Conservation (phyloP, 2,329 filamentous ascomycete species). For the Chaetomiaceae sp. region DNA sequence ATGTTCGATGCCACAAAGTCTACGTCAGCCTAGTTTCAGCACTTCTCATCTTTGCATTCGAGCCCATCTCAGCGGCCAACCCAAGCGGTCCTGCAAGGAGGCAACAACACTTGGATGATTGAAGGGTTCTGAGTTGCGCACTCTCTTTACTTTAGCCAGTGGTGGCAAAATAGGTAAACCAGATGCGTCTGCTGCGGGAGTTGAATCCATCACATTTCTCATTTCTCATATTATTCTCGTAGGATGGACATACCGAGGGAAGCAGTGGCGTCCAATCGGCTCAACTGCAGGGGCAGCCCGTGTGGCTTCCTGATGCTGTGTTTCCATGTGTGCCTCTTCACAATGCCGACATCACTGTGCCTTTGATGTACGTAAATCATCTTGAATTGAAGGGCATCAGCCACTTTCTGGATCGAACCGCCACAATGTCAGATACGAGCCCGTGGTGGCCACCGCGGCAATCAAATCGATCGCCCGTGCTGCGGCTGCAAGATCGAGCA, state of each 20-base stretch:
- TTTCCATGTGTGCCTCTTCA: not conserved
- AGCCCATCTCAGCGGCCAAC: not conserved
- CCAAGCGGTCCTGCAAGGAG: not conserved
- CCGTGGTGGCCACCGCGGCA: not conserved
- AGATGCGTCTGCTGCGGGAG: not conserved
- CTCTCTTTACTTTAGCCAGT: not conserved
- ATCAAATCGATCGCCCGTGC: not conserved
- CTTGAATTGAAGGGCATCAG: not conserved
- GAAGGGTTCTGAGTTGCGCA: too few relatives aligned
- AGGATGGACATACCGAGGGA: not conserved
- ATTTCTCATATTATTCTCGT: slow-evolving; percentile 3
- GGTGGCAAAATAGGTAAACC: not conserved
- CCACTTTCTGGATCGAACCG: not conserved
- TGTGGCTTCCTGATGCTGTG: slow-evolving; percentile 11
- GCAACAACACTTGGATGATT: not conserved
- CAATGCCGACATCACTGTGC: not conserved
- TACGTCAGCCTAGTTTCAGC: too few relatives aligned
- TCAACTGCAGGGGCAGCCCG: not conserved
- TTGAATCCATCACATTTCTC: slow-evolving; percentile 2
- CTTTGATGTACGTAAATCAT: not conserved
- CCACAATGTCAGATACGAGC: not conserved
- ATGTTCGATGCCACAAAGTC: too few relatives aligned
- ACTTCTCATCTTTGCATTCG: not conserved
- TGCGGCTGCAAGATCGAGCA: slow-evolving; percentile 9
- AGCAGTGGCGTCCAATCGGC: slow-evolving; percentile 12